Evolutionary conservation across 768 basidiomycete genomes (phyloP).

Genomic region (Russula brevipes): DNA sequence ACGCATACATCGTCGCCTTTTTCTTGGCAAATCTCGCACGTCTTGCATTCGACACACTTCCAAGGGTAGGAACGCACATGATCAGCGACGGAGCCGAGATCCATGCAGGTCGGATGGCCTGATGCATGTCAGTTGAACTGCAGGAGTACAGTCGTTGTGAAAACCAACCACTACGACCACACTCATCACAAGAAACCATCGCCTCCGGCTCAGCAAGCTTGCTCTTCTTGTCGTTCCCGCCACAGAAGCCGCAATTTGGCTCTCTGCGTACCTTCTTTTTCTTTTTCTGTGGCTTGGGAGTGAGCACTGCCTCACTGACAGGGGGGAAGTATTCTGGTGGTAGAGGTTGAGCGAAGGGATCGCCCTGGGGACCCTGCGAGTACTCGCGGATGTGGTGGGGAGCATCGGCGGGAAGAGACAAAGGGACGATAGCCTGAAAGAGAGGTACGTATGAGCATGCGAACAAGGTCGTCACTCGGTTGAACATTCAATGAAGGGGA

Average conservation of each 20-base stretch:
- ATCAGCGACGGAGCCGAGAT: constrained; percentile 52
- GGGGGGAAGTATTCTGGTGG: constrained; percentile 46
- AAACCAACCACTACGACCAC: constrained; percentile 72
- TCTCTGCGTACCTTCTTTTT: constrained; percentile 49
- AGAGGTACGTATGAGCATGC: constrained; percentile 14
- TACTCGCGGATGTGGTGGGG: constrained; percentile 41
- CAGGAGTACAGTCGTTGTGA: background rate
- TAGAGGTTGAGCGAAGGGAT: constrained; percentile 72
- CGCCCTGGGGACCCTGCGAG: constrained; percentile 72
- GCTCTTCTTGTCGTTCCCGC: constrained; percentile 58
- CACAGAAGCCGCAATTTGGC: constrained; percentile 73
- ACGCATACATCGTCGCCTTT: constrained; percentile 84
- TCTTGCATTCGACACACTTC: constrained; percentile 90
- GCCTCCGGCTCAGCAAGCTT: constrained; percentile 51
- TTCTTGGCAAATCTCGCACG: constrained; percentile 77
- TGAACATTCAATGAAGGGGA: constrained; percentile 27
- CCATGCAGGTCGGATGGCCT: constrained; percentile 89
- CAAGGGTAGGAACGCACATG: constrained; percentile 71
- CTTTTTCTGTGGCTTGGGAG: constrained; percentile 43
- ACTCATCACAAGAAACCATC: constrained; percentile 77
- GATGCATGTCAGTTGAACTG: constrained; percentile 12
- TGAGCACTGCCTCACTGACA: constrained; percentile 37
- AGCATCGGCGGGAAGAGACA: constrained; percentile 21
- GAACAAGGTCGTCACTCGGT: constrained; percentile 13
- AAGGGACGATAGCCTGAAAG: constrained; percentile 17